These are phyloP conservation scores for Posidonia oceanica DNA, from an alignment of 116 monocot genomes.

Conservation along the genomic window DNA sequence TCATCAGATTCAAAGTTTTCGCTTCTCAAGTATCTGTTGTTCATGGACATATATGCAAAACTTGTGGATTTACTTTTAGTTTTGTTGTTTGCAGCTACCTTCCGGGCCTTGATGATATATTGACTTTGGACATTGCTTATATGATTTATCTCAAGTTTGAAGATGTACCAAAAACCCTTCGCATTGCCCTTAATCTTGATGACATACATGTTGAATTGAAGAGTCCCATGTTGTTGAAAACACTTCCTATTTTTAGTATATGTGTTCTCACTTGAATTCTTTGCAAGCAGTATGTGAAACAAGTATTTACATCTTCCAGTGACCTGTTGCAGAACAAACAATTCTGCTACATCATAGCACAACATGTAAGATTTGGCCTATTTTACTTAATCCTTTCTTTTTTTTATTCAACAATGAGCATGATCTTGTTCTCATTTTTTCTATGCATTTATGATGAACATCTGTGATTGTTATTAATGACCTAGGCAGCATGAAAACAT, in stretches of 20 bases:
- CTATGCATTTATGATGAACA: no score
- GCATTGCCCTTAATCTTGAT: slow-evolving; percentile 70
- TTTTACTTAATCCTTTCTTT: background rate
- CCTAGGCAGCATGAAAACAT: no score
- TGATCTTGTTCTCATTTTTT: no score
- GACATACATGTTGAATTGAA: slow-evolving; percentile 45
- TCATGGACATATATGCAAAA: no score
- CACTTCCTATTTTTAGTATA: slow-evolving; percentile 32
- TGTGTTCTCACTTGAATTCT: slow-evolving; percentile 22
- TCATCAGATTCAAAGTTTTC: no score
- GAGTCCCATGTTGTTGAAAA: background rate
- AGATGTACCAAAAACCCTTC: slow-evolving; percentile 66
- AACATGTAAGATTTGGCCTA: slow-evolving; percentile 51
- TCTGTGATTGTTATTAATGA: no score
- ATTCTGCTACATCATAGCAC: slow-evolving; percentile 84
- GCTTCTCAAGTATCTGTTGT: no score
- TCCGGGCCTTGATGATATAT: slow-evolving; percentile 67
- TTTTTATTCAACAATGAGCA: no score
- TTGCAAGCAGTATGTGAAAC: no score
- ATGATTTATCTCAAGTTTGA: slow-evolving; percentile 83
- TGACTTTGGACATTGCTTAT: slow-evolving; percentile 73
- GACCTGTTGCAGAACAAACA: slow-evolving; percentile 51
- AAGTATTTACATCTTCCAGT: no score
- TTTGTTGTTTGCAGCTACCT: slow-evolving; percentile 47
- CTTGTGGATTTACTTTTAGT: no score